phyloP scores from a whole-genome alignment of 495 filamentous ascomycete genomes.

The Penicillium herquei region DNA sequence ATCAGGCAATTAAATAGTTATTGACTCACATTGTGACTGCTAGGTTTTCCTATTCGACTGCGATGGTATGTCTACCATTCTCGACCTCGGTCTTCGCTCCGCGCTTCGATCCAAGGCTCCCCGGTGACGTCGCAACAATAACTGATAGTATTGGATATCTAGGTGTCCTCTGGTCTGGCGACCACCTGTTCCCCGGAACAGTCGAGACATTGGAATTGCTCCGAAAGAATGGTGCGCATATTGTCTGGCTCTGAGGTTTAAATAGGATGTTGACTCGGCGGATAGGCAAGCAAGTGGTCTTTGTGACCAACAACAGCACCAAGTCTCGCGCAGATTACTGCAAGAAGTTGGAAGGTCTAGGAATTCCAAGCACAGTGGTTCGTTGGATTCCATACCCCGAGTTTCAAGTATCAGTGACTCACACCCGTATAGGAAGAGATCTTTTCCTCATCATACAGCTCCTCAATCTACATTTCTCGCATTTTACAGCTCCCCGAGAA shows the following conservation, averaged over 20 bases:
- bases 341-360: conserved; percentile 81
- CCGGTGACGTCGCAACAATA: conserved; percentile 10
- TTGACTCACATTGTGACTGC: conserved; percentile 2
- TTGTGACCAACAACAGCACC: conserved; percentile 98
- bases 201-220: conserved; percentile 81
- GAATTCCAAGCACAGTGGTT: conserved; percentile 71
- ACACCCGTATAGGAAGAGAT: conserved; percentile 70
- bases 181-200: conserved; percentile 78
- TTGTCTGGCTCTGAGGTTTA: conserved; percentile 2
- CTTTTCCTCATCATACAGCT: conserved; percentile 91
- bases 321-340: conserved; percentile 91
- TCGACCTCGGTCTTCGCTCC: conserved; percentile 13
- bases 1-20: not conserved
- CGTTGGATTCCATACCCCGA: conserved; percentile 11
- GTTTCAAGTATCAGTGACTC: conserved; percentile 1
- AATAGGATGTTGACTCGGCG: not conserved
- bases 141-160: conserved; percentile 25
- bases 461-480: conserved; percentile 93
- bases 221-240: conserved; percentile 65
- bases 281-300: conserved; percentile 85
- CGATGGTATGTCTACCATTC: conserved; percentile 67
- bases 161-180: conserved; percentile 97
- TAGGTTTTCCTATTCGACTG: conserved; percentile 96
- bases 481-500: conserved; percentile 74
- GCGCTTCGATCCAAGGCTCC: not conserved